These are phyloP conservation scores for Rhynchospora breviuscula DNA, from an alignment of 176 grass and related monocot genomes.

Conservation along the genomic window DNA sequence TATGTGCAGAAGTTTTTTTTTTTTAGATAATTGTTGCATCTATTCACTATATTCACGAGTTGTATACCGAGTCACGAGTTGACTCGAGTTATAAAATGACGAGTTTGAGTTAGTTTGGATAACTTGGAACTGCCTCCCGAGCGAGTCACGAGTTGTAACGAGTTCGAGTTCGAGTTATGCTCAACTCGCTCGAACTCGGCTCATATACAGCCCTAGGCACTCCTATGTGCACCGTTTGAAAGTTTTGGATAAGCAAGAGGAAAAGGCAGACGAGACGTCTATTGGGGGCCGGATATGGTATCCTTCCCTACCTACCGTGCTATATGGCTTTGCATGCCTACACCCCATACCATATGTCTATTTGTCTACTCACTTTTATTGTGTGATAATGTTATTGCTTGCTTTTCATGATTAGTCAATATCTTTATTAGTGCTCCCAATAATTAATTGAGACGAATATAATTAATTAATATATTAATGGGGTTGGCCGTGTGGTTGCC, in stretches of 20 bases:
- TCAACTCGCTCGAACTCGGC: too few species aligned
- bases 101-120: too few species aligned
- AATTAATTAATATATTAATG: conserved; percentile 22
- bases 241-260: neutral
- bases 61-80: too few species aligned
- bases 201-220: too few species aligned
- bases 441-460: conserved; percentile 8
- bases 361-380: conserved; percentile 19
- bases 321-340: neutral
- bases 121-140: too few species aligned
- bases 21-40: too few species aligned
- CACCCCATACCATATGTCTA: conserved; percentile 7
- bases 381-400: conserved; percentile 1
- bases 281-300: neutral
- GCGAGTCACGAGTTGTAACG: too few species aligned
- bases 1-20: too few species aligned
- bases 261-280: conserved; percentile 14
- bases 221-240: neutral
- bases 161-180: too few species aligned
- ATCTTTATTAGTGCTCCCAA: conserved; percentile 19
- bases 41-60: too few species aligned
- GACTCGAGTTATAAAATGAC: too few species aligned
- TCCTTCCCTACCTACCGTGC: conserved; percentile 5
- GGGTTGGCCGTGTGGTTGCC: conserved; percentile 15
- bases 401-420: conserved; percentile 28